Base-by-base conservation (phyloP, 805 yeast species). In the Brettanomyces naardenensis region DNA sequence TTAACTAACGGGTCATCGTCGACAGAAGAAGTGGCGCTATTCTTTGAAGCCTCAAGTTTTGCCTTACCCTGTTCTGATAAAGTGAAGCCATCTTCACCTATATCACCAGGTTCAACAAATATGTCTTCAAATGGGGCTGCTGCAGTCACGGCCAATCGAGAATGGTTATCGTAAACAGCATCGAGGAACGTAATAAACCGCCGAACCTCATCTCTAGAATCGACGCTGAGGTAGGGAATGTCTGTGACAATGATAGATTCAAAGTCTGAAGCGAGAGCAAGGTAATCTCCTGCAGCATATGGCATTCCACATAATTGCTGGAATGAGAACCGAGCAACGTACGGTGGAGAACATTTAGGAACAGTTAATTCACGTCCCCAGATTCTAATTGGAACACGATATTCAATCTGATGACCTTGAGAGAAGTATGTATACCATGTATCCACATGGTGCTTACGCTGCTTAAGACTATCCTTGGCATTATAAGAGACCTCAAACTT, bases 161-260 rank as follows among this genome's bases (percentile, higher is more conserved):
- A 84, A 48, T 86, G 89, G 38, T 81, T 81, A 58, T 92, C 97
- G 57, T 92, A 92, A 4, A 89, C 94, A 0, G 98, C 97, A 58
- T 92, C 98, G 38, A 92, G 61, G 50, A 92, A 92, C 0, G 95
- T 92, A 57, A 92, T 92, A 54, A 92, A 90, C 49, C 98, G 68
- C 53, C 97, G 71, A 19, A 89, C 86, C 46, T 80, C 72, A 52
- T 92, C 97, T 45, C 95, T 72, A 34, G 76, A 81, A 47, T 80
- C 71, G 10, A 82, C 69, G 17, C 94, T 77, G 52, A 92, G 61
- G 44, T 79, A 79, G 9, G 98, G 98, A 31, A 92, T 88, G 54
- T 92, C 97, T 0, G 97, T 87, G 33, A 92, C 71, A n/a, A 92
- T 78, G 46, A 88, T 81, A 5, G 88, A 74, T 37, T 75, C 73